Conservation (phyloP, 768 basidiomycete species). For the Mrakia hoshinonis region DNA sequence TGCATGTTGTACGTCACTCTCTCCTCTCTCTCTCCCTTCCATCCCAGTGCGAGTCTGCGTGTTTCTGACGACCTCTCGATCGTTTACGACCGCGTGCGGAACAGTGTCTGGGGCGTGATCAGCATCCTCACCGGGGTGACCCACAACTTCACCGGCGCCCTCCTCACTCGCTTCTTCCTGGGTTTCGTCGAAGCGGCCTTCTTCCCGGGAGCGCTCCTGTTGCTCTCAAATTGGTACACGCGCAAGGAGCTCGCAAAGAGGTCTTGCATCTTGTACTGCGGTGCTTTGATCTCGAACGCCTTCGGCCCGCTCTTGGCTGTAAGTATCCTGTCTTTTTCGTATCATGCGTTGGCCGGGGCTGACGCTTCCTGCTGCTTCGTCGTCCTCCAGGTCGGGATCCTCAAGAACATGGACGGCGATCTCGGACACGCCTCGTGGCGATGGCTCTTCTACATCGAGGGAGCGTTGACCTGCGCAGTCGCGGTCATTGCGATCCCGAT, state of each 20-base stretch:
- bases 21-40: no score
- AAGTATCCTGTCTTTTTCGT: no score
- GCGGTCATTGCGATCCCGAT: conserved; percentile 50
- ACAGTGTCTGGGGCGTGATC: conserved; percentile 54
- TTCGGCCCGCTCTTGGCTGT: conserved; percentile 59
- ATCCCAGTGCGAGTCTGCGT: no score
- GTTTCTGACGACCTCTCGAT: no score
- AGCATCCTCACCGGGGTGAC: conserved; percentile 55
- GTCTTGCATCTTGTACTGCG: conserved; percentile 58
- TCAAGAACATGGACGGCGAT: conserved; percentile 60
- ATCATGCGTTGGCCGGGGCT: no score
- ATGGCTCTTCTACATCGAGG: conserved; percentile 71
- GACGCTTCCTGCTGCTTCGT: no score
- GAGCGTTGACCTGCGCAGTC: conserved; percentile 55
- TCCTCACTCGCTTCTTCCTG: conserved; percentile 56
- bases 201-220: conserved; percentile 47
- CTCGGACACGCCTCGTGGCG: conserved; percentile 66
- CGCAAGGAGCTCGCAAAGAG: conserved; percentile 51
- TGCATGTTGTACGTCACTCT: no score
- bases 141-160: conserved; percentile 50
- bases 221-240: conserved; percentile 65
- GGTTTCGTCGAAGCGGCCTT: conserved; percentile 56
- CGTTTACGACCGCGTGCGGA: no score
- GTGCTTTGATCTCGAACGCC: conserved; percentile 68
- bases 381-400: no score